Percentiles rank a stretch among this genome's conserved stretches.
phyloP scores from a whole-genome alignment of 2,329 filamentous ascomycete genomes.

The Xylariaceae sp. region DNA sequence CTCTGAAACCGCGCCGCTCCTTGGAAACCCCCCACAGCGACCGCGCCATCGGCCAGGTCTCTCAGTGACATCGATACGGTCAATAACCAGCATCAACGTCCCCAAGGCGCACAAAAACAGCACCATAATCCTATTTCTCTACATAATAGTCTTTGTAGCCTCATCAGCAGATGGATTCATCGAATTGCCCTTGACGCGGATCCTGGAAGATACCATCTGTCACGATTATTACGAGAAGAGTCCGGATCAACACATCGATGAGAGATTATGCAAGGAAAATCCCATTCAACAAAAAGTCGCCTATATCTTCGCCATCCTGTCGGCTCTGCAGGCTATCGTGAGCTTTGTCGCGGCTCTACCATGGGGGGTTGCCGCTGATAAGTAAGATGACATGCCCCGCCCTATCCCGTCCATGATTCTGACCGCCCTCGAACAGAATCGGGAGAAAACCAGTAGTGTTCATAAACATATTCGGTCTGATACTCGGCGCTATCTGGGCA shows the following conservation, averaged over 20 bases:
- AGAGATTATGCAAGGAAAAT: slow-evolving; percentile 33
- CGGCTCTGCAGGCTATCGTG: slow-evolving; percentile 29
- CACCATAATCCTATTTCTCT: slow-evolving; percentile 31
- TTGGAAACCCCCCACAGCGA: slow-evolving; percentile 12
- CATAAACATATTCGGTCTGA: slow-evolving; percentile 29
- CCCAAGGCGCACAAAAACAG: slow-evolving; percentile 23
- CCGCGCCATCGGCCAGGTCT: slow-evolving; percentile 16
- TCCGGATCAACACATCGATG: slow-evolving; percentile 30
- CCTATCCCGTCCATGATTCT: neutral
- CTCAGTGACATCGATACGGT: slow-evolving; percentile 23
- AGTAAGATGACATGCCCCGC: slow-evolving; percentile 9
- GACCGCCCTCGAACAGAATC: slow-evolving; percentile 20
- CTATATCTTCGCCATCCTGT: slow-evolving; percentile 30
- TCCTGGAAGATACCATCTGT: slow-evolving; percentile 38
- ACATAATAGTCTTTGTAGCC: slow-evolving; percentile 30
- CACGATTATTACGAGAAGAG: slow-evolving; percentile 31
- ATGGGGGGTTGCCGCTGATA: slow-evolving; percentile 35
- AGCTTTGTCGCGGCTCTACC: slow-evolving; percentile 35
- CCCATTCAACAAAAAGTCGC: slow-evolving; percentile 34
- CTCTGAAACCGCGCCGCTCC: slow-evolving; percentile 9
- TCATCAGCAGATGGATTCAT: slow-evolving; percentile 28
- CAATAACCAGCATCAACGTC: slow-evolving; percentile 16
- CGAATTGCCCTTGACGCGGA: slow-evolving; percentile 30
- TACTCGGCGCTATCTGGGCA: slow-evolving; percentile 24
- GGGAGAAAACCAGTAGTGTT: slow-evolving; percentile 35